Conservation (phyloP, 768 basidiomycete genomes). For the Kwoniella europaea region DNA sequence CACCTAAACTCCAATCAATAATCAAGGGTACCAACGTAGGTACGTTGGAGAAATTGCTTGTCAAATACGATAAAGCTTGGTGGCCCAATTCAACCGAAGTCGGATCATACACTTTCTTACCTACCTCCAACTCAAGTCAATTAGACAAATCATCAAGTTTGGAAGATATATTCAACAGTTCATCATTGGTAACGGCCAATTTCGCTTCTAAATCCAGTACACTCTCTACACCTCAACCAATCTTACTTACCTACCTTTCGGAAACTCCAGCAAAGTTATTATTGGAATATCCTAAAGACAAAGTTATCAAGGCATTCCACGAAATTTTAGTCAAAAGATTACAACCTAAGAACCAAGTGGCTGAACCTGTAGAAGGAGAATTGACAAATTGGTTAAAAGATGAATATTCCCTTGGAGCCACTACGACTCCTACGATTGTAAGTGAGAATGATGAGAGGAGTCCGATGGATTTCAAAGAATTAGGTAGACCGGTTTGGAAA, state of each 20-base stretch:
- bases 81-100: constrained; percentile 47
- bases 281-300: constrained; percentile 26
- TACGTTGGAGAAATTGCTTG: constrained; percentile 51
- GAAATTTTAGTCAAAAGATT: constrained; percentile 42
- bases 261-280: constrained; percentile 48
- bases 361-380: constrained; percentile 30
- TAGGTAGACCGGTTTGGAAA: constrained; percentile 55
- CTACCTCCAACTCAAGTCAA: constrained; percentile 22
- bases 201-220: constrained; percentile 35
- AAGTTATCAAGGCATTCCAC: constrained; percentile 49
- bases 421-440: constrained; percentile 55
- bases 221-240: constrained; percentile 39
- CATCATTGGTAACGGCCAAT: constrained; percentile 45
- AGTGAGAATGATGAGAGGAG: constrained; percentile 36
- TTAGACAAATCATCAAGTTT: constrained; percentile 27
- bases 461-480: constrained; percentile 59
- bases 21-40: constrained; percentile 51
- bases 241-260: constrained; percentile 53
- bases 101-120: constrained; percentile 55
- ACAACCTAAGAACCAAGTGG: constrained; percentile 16
- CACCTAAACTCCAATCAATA: constrained; percentile 32
- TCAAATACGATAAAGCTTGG: constrained; percentile 51
- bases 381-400: constrained; percentile 58
- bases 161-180: constrained; percentile 45
- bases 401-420: constrained; percentile 58